Conservation (phyloP, 768 basidiomycete species). For the Lactifluus hygrophoroides region DNA sequence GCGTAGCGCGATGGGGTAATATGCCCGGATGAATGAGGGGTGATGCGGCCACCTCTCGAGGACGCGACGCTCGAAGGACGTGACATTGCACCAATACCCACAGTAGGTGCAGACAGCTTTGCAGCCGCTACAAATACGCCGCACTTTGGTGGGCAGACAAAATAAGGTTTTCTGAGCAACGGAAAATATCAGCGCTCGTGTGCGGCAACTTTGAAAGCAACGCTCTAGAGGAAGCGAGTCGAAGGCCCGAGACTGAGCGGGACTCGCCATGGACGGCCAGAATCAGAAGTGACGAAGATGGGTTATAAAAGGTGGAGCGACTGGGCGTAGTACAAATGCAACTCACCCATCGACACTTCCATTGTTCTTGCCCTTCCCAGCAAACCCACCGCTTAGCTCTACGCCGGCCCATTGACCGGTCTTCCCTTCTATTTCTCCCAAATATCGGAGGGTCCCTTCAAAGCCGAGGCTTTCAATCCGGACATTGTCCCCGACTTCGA, state of each 20-base stretch:
- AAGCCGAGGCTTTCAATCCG: conserved; percentile 82
- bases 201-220: neutral
- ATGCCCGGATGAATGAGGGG: conserved; percentile 29
- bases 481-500: conserved; percentile 74
- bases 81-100: conserved; percentile 39
- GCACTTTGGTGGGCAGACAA: conserved; percentile 72
- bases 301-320: conserved; percentile 12
- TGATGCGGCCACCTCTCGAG: conserved; percentile 43
- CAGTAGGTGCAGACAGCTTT: conserved; percentile 75
- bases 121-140: conserved; percentile 84
- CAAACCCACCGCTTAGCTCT: conserved; percentile 76
- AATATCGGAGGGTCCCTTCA: conserved; percentile 72
- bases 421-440: conserved; percentile 86
- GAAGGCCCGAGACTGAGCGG: neutral
- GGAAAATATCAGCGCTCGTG: neutral
- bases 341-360: conserved; percentile 84
- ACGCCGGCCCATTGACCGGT: conserved; percentile 90
- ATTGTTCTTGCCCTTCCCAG: conserved; percentile 92
- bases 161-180: conserved; percentile 42
- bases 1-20: conserved; percentile 37
- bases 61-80: conserved; percentile 81
- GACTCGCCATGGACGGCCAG: neutral
- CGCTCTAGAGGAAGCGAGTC: neutral
- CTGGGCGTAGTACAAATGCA: neutral
- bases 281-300: neutral